Evolutionary conservation across 805 yeast genomes (phyloP), one percentile per base, ranked within the genome.

Genomic region (Candida awuae): DNA sequence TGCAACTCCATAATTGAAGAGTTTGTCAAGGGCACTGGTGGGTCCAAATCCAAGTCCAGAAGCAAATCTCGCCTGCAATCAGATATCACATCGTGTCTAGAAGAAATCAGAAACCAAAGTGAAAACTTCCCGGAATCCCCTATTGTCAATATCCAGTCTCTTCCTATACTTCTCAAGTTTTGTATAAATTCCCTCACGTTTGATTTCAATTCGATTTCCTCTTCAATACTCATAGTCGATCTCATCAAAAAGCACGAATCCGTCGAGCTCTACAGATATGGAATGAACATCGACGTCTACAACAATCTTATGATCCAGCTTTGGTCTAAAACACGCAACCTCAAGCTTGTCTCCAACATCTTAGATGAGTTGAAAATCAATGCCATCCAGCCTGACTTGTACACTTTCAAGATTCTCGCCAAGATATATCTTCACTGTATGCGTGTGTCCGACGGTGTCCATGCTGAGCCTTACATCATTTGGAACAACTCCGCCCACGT

Each of bases 261-360:
- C 6, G 55, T 59, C 4, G 52, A 47, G 16, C 45, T 59, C n/a
- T 60, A 56, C 39, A 55, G 57, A 18, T 53, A 48, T 32, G 62
- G 61, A 2, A 47, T 60, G 37, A 51, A 55, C 30, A 53, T 50
- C 8, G 54, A 54, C 22, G 52, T 56, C 10, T 61, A 60, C 46
- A 58, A 58, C 37, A 37, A 53, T 3, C 26, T 60, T 8, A 19
- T 61, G 1, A 27, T 34, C 9, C 60, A 54, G 20, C 32, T 46
- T 3, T 61, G 64, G 63, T 40, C 44, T 0, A 49, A 50, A 20
- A 50, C 63, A 0, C 48, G 49, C 25, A 55, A 58, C 34, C 29
- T 59, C 6, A 49, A 48, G 13, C 29, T 53, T 15, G 41, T 60
- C 8, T 38, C 47, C 6, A 38, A 36, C 4, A 25, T 60, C 10